These are phyloP conservation scores for Conticribra guillardii DNA, from an alignment of 108 stramenopile species.

Conservation along the genomic window DNA sequence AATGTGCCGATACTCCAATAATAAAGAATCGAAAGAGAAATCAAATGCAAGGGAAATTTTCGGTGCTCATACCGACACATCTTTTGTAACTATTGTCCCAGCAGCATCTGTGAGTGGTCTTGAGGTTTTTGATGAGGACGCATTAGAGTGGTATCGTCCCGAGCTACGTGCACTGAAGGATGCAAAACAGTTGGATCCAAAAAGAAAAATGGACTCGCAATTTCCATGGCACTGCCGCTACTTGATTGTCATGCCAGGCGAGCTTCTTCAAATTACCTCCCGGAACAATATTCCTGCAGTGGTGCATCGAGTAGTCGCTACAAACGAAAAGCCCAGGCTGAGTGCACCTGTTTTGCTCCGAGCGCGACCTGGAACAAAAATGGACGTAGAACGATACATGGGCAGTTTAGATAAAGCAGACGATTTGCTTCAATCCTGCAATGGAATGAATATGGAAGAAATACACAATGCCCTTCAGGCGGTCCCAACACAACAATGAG, in stretches of 20 bases:
- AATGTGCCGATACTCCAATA: conserved; percentile 69
- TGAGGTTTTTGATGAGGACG: conserved; percentile 83
- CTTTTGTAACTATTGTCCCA: conserved; percentile 78
- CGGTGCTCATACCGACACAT: conserved; percentile 81
- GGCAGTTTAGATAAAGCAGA: conserved; percentile 56
- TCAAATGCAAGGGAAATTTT: conserved; percentile 59
- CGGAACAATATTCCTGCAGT: conserved; percentile 80
- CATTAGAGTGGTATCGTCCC: conserved; percentile 80
- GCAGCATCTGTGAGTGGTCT: conserved; percentile 78
- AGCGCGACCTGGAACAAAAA: conserved; percentile 64
- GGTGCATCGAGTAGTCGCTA: conserved; percentile 80
- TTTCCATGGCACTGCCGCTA: conserved; percentile 82
- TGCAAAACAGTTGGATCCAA: conserved; percentile 33
- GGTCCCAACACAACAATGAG: not conserved
- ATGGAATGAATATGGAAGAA: conserved; percentile 78
- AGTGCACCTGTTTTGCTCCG: conserved; percentile 75
- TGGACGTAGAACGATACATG: conserved; percentile 66
- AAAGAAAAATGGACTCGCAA: conserved; percentile 31
- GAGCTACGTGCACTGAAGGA: conserved; percentile 65
- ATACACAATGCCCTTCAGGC: conserved; percentile 71
- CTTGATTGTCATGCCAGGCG: conserved; percentile 80
- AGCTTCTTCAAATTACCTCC: conserved; percentile 73
- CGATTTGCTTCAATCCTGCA: conserved; percentile 57
- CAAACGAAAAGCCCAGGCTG: conserved; percentile 45
- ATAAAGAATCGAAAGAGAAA: conserved; percentile 29